Conservation (phyloP, 768 basidiomycete species). For the Dendrothele bispora region DNA sequence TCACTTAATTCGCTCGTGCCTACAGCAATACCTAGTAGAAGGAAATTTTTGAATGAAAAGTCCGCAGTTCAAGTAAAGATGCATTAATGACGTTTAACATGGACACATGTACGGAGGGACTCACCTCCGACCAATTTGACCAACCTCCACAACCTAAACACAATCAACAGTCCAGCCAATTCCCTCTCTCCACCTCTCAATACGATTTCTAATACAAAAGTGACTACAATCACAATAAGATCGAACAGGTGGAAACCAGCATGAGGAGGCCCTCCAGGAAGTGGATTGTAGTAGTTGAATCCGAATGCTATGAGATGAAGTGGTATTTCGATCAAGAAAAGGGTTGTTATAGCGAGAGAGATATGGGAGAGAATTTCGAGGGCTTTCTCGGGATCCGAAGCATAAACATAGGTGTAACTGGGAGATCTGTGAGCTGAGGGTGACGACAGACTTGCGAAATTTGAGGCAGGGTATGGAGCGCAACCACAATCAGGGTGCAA, state of each 20-base stretch:
- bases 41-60: slow-evolving; percentile 3
- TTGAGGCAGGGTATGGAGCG: slow-evolving; percentile 31
- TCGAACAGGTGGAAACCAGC: slow-evolving; percentile 75
- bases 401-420: slow-evolving; percentile 19
- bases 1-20: slow-evolving; percentile 72
- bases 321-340: slow-evolving; percentile 81
- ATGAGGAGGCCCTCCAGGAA: slow-evolving; percentile 50
- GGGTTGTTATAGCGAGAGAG: slow-evolving; percentile 65
- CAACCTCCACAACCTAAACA: slow-evolving; percentile 79
- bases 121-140: slow-evolving; percentile 67
- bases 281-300: slow-evolving; percentile 59
- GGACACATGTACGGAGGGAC: background rate
- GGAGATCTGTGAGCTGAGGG: too few relatives aligned
- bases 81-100: background rate
- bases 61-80: background rate
- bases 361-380: slow-evolving; percentile 59
- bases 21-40: slow-evolving; percentile 62
- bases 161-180: slow-evolving; percentile 66
- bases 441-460: too few relatives aligned
- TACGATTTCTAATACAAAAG: slow-evolving; percentile 71
- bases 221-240: slow-evolving; percentile 65
- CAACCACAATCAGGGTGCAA: slow-evolving; percentile 49
- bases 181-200: slow-evolving; percentile 70
- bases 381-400: slow-evolving; percentile 54
- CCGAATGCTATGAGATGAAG: slow-evolving; percentile 69